Percentiles rank a stretch among this genome's conserved stretches.
Conservation (phyloP, 2,329 filamentous ascomycete genomes). For the Acrodontium crateriforme region DNA sequence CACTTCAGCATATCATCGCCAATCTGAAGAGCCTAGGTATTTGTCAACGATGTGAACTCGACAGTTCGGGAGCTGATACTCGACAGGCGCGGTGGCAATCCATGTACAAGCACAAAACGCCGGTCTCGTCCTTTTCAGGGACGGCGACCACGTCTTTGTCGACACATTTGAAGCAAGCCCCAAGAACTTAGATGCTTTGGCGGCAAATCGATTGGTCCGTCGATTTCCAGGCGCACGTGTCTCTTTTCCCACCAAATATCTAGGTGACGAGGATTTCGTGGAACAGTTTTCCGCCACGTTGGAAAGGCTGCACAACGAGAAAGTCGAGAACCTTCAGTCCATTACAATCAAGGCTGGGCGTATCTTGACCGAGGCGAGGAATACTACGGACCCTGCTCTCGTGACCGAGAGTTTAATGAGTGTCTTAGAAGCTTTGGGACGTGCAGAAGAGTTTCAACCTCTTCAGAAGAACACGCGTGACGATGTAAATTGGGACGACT, state of each 20-base stretch:
- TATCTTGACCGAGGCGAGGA: constrained; percentile 39
- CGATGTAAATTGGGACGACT: constrained; percentile 39
- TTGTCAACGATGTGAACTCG: constrained; percentile 1
- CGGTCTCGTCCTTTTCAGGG: constrained; percentile 11
- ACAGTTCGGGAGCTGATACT: background rate
- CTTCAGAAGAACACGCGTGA: constrained; percentile 49
- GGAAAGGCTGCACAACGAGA: constrained; percentile 7
- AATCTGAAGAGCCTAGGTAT: background rate
- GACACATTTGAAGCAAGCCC: constrained; percentile 51
- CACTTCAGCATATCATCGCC: background rate
- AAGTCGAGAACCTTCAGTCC: constrained; percentile 10
- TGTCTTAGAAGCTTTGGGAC: constrained; percentile 42
- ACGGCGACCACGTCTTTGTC: constrained; percentile 29
- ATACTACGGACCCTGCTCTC: constrained; percentile 43
- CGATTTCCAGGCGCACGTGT: constrained; percentile 45
- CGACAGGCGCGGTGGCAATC: constrained; percentile 4
- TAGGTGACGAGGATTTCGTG: constrained; percentile 3
- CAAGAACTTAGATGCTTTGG: constrained; percentile 37
- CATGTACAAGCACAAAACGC: constrained; percentile 11
- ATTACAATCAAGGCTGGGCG: constrained; percentile 35
- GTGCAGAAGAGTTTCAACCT: constrained; percentile 18
- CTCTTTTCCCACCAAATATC: constrained; percentile 9
- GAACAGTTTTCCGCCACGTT: background rate
- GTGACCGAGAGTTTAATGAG: constrained; percentile 48
- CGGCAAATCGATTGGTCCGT: constrained; percentile 40